Base-by-base conservation (phyloP, 192 early-diverging fungal genomes). In the Pilobolus umbonatus region DNA sequence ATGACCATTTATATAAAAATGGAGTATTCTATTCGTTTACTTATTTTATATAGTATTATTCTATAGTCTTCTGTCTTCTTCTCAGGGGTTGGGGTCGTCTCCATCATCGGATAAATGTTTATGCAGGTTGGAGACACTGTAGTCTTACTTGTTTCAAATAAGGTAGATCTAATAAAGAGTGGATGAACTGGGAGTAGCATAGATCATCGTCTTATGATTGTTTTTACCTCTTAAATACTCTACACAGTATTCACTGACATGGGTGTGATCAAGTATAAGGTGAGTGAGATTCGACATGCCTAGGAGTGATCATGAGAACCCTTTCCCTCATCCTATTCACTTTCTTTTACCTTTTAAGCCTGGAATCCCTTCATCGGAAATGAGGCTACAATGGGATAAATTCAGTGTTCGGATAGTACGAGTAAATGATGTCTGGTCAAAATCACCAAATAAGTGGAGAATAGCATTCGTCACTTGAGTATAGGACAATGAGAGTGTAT, bases 251-350 rank as follows among this genome's bases (percentile, higher is more conserved):
- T 53, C 42, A 28, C 61, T 62, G 12, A 72, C 74, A 39, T 62
- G 62, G 7, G 74, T 75, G n/a, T 72, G 51, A 29, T 75, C 70
- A 21, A 75, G 56, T 24, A 69, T 75, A n/a, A 75, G 60, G 4
- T 71, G 55, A 22, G 32, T 52, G 31, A 75, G 56, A 19, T 58
- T 60, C 0, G 59, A 28, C n/a, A 67, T 61, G 0, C 44, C 47
- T 26, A 50, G 19, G n/a, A 59, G 29, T 53, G 15, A 38, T 17
- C 17, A 29, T 25, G 9, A 8, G 19, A 35, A 29, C 22, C 46
- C 15, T 47, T 15, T 19, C n/a, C 4, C 32, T 29, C 17, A n/a
- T 60, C 21, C 34, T 45, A 11, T 43, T 25, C 34, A 29, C 24
- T 34, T 49, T n/a, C 19, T 15, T 34, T 55, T 56, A 64, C 61